Evolutionary conservation across 2,329 filamentous ascomycete genomes (phyloP).

Genomic region (Proliferodiscus dingleyae): DNA sequence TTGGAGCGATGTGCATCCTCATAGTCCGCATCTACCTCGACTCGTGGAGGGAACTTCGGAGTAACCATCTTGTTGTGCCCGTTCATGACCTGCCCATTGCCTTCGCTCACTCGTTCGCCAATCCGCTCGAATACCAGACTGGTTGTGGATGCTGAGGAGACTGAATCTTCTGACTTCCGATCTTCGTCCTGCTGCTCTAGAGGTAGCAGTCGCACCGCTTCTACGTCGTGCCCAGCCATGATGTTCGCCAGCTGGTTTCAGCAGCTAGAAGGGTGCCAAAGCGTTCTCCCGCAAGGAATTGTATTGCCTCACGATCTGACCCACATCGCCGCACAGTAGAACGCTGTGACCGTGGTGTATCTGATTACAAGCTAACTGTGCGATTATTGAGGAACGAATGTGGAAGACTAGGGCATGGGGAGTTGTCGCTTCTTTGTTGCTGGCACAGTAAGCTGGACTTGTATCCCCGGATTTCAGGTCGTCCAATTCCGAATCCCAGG

Average conservation of each 20-base stretch:
- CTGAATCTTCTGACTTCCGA: conserved; percentile 40
- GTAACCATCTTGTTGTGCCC: conserved; percentile 23
- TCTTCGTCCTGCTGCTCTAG: conserved; percentile 12
- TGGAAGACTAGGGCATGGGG: background rate
- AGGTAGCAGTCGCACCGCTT: conserved; percentile 26
- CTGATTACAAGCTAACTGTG: background rate
- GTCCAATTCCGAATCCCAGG: too few relatives aligned
- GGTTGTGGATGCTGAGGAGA: conserved; percentile 76
- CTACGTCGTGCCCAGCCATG: conserved; percentile 29
- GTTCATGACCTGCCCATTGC: conserved; percentile 17
- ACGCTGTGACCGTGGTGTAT: background rate
- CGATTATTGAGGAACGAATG: background rate
- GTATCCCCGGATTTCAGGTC: background rate
- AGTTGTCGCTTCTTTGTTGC: background rate
- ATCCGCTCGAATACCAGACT: conserved; percentile 78
- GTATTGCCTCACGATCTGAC: conserved; percentile 1
- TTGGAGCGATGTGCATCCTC: conserved; percentile 16
- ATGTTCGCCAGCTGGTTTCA: conserved; percentile 22
- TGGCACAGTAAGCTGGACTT: background rate
- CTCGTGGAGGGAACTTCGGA: conserved; percentile 24
- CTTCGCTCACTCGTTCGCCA: conserved; percentile 42
- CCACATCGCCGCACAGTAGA: background rate
- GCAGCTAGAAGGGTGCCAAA: conserved; percentile 13
- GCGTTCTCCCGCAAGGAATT: conserved; percentile 5
- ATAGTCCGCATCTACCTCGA: conserved; percentile 28